Evolutionary conservation across 2,329 filamentous ascomycete genomes (phyloP).

Genomic region (Colletotrichum scovillei): DNA sequence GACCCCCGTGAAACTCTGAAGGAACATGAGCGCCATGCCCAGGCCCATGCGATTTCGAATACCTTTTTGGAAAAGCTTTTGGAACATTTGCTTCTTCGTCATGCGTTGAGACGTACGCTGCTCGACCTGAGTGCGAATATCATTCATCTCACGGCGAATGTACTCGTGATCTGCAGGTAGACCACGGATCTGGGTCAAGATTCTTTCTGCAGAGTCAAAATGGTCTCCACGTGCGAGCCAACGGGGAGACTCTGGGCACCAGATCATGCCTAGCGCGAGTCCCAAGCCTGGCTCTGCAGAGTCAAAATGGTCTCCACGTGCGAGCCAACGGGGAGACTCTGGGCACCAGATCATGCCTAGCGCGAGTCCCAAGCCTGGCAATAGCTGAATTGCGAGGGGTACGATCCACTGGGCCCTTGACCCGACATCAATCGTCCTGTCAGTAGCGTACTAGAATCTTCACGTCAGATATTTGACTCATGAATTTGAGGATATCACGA

Average conservation of each 20-base stretch:
- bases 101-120: slow-evolving; percentile 50
- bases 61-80: slow-evolving; percentile 49
- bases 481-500: accelerated
- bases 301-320: slow-evolving; percentile 49
- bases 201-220: slow-evolving; percentile 51
- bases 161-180: slow-evolving; percentile 34
- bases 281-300: slow-evolving; percentile 50
- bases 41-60: slow-evolving; percentile 59
- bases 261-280: slow-evolving; percentile 47
- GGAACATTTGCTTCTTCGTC: slow-evolving; percentile 43
- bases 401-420: slow-evolving; percentile 51
- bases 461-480: neutral
- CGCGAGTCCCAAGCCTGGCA: slow-evolving; percentile 50
- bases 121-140: slow-evolving; percentile 69
- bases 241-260: slow-evolving; percentile 53
- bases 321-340: slow-evolving; percentile 52
- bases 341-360: slow-evolving; percentile 48
- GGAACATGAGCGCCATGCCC: slow-evolving; percentile 62
- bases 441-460: slow-evolving; percentile 32
- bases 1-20: slow-evolving; percentile 43
- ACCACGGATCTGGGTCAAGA: slow-evolving; percentile 50
- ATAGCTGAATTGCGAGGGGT: slow-evolving; percentile 54
- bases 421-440: slow-evolving; percentile 33
- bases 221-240: slow-evolving; percentile 48
- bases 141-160: slow-evolving; percentile 60